phyloP scores from a whole-genome alignment of 495 filamentous ascomycete species.

The Apodospora peruviana region DNA sequence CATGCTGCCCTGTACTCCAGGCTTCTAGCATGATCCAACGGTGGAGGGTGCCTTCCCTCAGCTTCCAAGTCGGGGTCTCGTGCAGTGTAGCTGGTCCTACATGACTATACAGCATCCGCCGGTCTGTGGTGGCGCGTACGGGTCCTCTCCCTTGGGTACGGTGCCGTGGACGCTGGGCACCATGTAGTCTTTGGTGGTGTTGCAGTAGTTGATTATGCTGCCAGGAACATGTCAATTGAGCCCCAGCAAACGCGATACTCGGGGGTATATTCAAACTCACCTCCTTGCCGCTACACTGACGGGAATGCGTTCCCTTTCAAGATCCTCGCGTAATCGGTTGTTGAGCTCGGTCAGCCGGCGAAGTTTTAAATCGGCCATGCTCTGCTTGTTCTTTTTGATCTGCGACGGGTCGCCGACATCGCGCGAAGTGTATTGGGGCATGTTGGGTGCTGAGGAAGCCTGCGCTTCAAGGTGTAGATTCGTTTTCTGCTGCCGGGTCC shows the following conservation, averaged over 20 bases:
- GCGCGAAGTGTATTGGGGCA: constrained; percentile 53
- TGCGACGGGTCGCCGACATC: constrained; percentile 56
- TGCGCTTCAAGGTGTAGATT: not conserved
- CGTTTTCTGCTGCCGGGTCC: not conserved
- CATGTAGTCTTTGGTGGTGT: constrained; percentile 97
- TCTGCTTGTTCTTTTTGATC: constrained; percentile 97
- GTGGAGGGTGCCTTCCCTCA: not conserved
- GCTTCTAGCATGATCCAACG: constrained; percentile 2
- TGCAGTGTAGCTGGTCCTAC: constrained; percentile 41
- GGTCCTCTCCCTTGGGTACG: constrained; percentile 90
- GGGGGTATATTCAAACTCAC: too few relatives aligned
- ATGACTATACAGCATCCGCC: constrained; percentile 91
- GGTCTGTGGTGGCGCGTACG: constrained; percentile 88
- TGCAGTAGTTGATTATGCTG: constrained; percentile 94
- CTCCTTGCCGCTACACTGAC: constrained; percentile 91
- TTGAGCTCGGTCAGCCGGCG: constrained; percentile 95
- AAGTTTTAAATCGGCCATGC: constrained; percentile 96
- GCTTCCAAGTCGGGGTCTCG: constrained; percentile 1
- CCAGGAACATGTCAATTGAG: not conserved
- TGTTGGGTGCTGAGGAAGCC: constrained; percentile 21
- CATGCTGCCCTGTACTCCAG: too few relatives aligned
- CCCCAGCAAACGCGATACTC: too few relatives aligned
- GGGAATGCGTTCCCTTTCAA: constrained; percentile 89
- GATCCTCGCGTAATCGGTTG: constrained; percentile 85
- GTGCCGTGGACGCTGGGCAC: constrained; percentile 94